Conservation (phyloP, 176 grass and related monocot genomes). For the Cenchrus purpureus region DNA sequence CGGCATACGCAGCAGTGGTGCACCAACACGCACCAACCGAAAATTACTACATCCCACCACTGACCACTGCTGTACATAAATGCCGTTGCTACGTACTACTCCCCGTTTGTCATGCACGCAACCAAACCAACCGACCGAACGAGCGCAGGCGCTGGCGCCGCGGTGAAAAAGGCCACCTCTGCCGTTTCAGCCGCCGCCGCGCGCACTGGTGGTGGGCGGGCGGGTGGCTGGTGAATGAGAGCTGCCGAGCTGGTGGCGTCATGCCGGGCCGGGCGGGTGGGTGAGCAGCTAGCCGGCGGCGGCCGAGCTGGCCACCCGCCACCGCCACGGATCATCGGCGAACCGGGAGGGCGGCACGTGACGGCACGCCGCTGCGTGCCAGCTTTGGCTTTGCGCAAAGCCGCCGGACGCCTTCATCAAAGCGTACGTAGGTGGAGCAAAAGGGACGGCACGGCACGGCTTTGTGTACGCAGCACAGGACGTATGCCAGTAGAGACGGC, state of each 20-base stretch:
- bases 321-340: neutral
- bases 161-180: neutral
- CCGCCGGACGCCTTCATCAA: conserved; percentile 5
- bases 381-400: conserved; percentile 49
- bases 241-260: neutral
- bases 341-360: conserved; percentile 29
- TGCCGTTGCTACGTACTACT: neutral
- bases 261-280: neutral
- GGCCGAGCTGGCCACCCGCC: conserved; percentile 1
- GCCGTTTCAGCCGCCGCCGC: neutral
- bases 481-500: neutral
- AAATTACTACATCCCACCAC: neutral
- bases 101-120: neutral
- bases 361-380: conserved; percentile 21
- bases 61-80: neutral
- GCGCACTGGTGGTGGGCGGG: neutral
- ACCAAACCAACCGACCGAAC: neutral
- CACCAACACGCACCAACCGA: neutral
- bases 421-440: neutral
- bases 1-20: neutral
- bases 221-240: neutral
- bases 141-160: too few relatives aligned
- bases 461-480: neutral
- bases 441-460: neutral
- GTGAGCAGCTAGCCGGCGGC: neutral